Evolutionary conservation across 768 basidiomycete genomes (phyloP).

Genomic region (Gloeophyllum trabeum): DNA sequence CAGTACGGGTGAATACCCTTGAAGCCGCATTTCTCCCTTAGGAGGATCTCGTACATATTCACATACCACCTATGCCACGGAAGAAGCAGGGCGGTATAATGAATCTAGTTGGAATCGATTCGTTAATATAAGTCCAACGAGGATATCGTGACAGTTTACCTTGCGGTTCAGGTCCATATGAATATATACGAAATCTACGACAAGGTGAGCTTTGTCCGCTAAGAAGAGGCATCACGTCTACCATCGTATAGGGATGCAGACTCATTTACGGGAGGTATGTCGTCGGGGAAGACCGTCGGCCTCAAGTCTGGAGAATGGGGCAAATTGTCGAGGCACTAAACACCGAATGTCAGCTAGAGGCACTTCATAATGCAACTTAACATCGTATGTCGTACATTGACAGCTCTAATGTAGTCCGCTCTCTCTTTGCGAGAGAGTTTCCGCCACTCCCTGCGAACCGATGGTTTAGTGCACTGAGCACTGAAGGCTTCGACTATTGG

Average conservation of each 20-base stretch:
- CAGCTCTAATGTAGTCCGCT: constrained; percentile 5
- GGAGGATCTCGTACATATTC: constrained; percentile 13
- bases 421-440: constrained; percentile 2
- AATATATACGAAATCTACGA: constrained; percentile 9
- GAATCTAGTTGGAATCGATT: constrained; percentile 7
- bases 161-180: constrained; percentile 10
- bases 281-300: constrained; percentile 5
- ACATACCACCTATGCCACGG: constrained; percentile 21
- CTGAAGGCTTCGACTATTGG: too few relatives aligned
- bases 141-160: not conserved
- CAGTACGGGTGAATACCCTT: constrained; percentile 17
- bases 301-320: constrained; percentile 5
- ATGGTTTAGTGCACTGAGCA: not conserved
- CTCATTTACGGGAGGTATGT: constrained; percentile 10
- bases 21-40: constrained; percentile 17
- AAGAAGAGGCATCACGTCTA: not conserved
- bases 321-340: constrained; percentile 10
- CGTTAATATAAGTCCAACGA: not conserved
- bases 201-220: not conserved
- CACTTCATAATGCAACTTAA: not conserved
- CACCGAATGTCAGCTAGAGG: not conserved
- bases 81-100: constrained; percentile 19
- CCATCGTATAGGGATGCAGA: constrained; percentile 13
- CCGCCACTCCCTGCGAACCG: constrained; percentile 1
- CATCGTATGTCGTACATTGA: constrained; percentile 2